Percentiles rank a stretch among this genome's conserved stretches.
phyloP scores from a whole-genome alignment of 805 yeast species.

The Gaillardinia entomophila region DNA sequence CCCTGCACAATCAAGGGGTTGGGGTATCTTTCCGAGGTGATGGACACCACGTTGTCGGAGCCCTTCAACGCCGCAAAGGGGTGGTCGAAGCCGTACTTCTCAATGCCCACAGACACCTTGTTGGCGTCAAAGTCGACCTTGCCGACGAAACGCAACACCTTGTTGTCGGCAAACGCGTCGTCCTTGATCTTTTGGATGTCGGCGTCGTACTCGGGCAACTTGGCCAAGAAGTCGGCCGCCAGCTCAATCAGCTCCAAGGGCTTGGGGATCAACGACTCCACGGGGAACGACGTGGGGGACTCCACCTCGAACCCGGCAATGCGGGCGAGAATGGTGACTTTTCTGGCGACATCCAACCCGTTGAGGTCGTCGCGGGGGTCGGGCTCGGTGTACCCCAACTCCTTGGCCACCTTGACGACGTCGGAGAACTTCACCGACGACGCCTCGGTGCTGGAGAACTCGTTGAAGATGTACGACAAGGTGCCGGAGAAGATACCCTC shows the following conservation, averaged over 20 bases:
- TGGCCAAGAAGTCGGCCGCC: conserved; percentile 72
- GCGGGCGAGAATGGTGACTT: conserved; percentile 93
- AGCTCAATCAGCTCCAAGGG: conserved; percentile 68
- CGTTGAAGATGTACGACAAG: conserved; percentile 90
- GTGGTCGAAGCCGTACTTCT: conserved; percentile 79
- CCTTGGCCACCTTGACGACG: conserved; percentile 81
- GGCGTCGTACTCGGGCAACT: conserved; percentile 76
- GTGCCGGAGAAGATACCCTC: conserved; percentile 98
- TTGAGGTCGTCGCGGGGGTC: conserved; percentile 99
- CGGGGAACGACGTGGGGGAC: conserved; percentile 90
- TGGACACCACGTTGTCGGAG: conserved; percentile 90
- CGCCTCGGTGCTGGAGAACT: conserved; percentile 67
- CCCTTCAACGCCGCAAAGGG: conserved; percentile 96
- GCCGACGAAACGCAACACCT: conserved; percentile 93
- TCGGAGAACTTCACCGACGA: conserved; percentile 73
- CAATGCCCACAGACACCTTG: conserved; percentile 78
- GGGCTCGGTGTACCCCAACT: conserved; percentile 95
- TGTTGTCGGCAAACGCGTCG: conserved; percentile 74
- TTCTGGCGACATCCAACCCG: conserved; percentile 98
- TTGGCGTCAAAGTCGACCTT: conserved; percentile 71
- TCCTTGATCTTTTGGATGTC: conserved; percentile 73
- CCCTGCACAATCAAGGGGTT: conserved; percentile 96
- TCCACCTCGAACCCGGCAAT: conserved; percentile 80
- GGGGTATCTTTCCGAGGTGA: conserved; percentile 85
- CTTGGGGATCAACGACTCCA: conserved; percentile 87